Conservation (phyloP, 2,329 filamentous ascomycete genomes). For the Trichoderma cornu-damae region DNA sequence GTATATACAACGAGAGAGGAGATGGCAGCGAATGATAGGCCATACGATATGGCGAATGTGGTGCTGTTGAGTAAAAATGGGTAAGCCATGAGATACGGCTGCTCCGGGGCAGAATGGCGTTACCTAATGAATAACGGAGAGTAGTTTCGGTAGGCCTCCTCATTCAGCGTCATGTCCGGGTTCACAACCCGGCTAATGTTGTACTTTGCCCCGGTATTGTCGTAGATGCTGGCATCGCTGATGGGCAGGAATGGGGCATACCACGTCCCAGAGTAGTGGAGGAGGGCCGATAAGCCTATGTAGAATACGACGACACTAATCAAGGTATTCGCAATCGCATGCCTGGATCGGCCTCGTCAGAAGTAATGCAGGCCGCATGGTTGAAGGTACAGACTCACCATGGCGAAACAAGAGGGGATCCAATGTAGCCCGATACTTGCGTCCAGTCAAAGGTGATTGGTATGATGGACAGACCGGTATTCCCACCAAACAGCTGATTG, state of each 20-base stretch:
- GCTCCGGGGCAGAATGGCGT: not conserved
- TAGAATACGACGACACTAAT: conserved; percentile 63
- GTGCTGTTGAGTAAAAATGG: conserved; percentile 44
- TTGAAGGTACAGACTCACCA: conserved; percentile 50
- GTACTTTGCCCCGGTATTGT: conserved; percentile 62
- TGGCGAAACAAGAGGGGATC: conserved; percentile 63
- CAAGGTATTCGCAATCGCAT: conserved; percentile 67
- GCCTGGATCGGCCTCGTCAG: conserved; percentile 36
- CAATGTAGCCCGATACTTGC: conserved; percentile 62
- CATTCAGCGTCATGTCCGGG: conserved; percentile 56
- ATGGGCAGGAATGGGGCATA: conserved; percentile 62
- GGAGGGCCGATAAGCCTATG: conserved; percentile 50
- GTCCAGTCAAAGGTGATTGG: conserved; percentile 76
- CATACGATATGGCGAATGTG: conserved; percentile 65
- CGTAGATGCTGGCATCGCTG: conserved; percentile 64
- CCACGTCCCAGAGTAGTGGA: conserved; percentile 64
- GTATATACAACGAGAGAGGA: conserved; percentile 64
- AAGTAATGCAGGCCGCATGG: too few relatives aligned
- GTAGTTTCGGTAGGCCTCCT: conserved; percentile 59
- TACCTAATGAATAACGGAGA: conserved; percentile 61
- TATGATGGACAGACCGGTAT: conserved; percentile 60
- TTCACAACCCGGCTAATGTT: conserved; percentile 61
- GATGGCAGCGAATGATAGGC: conserved; percentile 67
- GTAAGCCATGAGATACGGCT: conserved; percentile 27
- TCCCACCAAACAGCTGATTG: conserved; percentile 69